Evolutionary conservation across 2,329 filamentous ascomycete genomes (phyloP).

Genomic region (Cephalotrichum gorgonifer): DNA sequence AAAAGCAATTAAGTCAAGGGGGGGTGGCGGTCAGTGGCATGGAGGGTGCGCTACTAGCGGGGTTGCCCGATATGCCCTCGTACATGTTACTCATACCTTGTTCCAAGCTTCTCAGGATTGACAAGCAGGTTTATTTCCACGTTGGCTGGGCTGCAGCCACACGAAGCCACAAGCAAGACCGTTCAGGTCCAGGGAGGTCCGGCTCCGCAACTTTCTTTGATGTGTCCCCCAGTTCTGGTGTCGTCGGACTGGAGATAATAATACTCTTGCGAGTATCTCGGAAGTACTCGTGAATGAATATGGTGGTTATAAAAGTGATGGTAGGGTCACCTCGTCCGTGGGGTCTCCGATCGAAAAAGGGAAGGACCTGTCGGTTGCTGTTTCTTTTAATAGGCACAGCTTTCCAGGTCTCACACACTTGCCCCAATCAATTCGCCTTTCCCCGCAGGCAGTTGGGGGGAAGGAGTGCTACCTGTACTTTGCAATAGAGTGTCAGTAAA

Average conservation of each 20-base stretch:
- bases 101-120: not conserved
- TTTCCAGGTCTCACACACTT: not conserved
- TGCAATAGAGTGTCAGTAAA: slow-evolving; percentile 1
- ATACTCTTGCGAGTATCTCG: no score
- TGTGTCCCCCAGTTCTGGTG: no score
- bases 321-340: not conserved
- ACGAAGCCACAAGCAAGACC: not conserved
- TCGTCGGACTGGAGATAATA: no score
- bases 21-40: not conserved
- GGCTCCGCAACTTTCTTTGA: no score
- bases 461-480: not conserved
- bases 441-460: slow-evolving; percentile 1
- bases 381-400: slow-evolving; percentile 5
- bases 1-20: no score
- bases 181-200: not conserved
- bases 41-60: not conserved
- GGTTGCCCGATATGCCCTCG: not conserved
- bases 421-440: slow-evolving; percentile 2
- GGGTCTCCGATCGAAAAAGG: not conserved
- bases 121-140: not conserved
- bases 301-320: no score
- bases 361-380: not conserved
- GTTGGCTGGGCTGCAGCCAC: not conserved
- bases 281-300: no score
- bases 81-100: no score